Conservation (phyloP, 176 grass and related monocot species). For the Pontederia paniculata region DNA sequence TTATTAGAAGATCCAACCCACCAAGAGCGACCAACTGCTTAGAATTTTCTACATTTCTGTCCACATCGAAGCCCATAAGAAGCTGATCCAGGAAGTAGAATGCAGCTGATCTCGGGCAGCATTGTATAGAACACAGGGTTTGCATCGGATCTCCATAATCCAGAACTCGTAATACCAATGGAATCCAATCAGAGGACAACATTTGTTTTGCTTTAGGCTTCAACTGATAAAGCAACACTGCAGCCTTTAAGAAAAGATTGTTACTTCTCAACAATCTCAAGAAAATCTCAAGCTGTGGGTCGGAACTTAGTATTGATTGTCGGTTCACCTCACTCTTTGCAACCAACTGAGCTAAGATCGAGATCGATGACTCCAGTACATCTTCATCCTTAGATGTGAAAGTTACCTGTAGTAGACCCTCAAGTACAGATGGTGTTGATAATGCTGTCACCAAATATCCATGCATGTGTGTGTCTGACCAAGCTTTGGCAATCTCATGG, state of each 20-base stretch:
- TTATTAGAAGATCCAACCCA: conserved; percentile 72
- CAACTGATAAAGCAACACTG: conserved; percentile 53
- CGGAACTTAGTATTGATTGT: conserved; percentile 76
- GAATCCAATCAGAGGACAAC: conserved; percentile 82
- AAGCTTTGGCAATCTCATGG: conserved; percentile 49
- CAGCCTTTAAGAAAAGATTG: conserved; percentile 58
- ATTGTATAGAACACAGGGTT: conserved; percentile 47
- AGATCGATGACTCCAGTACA: conserved; percentile 70
- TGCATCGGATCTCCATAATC: conserved; percentile 63
- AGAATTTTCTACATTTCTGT: conserved; percentile 80
- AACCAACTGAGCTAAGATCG: conserved; percentile 54
- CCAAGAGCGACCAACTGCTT: conserved; percentile 80
- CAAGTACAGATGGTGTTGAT: conserved; percentile 52
- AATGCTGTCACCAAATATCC: conserved; percentile 35
- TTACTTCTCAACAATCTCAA: conserved; percentile 65
- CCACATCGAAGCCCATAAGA: conserved; percentile 68
- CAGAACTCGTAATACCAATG: conserved; percentile 57
- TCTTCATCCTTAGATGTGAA: conserved; percentile 86
- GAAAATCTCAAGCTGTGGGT: conserved; percentile 91
- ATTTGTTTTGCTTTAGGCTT: conserved; percentile 95
- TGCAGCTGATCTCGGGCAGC: conserved; percentile 55
- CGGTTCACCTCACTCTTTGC: conserved; percentile 57
- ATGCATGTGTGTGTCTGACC: conserved; percentile 33
- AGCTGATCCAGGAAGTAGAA: conserved; percentile 89
- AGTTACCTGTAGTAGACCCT: conserved; percentile 83